These are phyloP conservation scores for Candida loeiensis DNA, from an alignment of 805 yeast species.

Conservation along the genomic window DNA sequence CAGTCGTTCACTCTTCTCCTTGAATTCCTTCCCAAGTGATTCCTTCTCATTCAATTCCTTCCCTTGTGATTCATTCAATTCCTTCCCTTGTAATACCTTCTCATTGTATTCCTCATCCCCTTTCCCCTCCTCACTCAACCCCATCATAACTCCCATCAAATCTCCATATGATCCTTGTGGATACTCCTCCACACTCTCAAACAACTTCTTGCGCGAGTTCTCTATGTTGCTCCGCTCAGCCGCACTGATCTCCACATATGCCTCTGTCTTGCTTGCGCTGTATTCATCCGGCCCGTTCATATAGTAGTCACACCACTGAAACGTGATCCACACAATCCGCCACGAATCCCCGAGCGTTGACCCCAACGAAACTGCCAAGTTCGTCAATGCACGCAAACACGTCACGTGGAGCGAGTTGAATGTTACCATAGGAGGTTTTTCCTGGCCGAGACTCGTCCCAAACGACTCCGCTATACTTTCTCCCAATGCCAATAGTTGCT, in stretches of 20 bases:
- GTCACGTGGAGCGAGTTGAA: constrained; percentile 67
- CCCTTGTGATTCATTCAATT: not conserved
- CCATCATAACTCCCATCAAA: constrained; percentile 46
- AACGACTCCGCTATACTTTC: constrained; percentile 52
- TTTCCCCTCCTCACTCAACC: constrained; percentile 31
- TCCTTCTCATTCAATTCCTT: not conserved
- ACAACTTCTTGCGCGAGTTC: constrained; percentile 53
- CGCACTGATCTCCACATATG: constrained; percentile 34
- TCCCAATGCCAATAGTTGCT: constrained; percentile 42
- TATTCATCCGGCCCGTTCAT: constrained; percentile 52
- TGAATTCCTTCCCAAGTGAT: not conserved
- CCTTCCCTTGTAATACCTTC: not conserved
- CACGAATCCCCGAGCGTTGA: constrained; percentile 65
- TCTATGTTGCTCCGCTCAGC: constrained; percentile 53
- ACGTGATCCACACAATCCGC: constrained; percentile 54
- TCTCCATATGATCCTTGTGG: constrained; percentile 47
- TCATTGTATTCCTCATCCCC: constrained; percentile 1
- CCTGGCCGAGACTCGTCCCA: constrained; percentile 16
- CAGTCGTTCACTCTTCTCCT: constrained; percentile 1
- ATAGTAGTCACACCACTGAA: constrained; percentile 77
- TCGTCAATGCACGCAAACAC: constrained; percentile 73
- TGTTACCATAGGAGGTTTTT: constrained; percentile 28
- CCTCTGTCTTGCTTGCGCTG: constrained; percentile 23
- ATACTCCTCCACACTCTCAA: constrained; percentile 59
- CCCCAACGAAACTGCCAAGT: constrained; percentile 80